A percentile compares a stretch with the other conserved stretches of the same genome.
Evolutionary conservation across 2,329 filamentous ascomycete genomes (phyloP).

Genomic region (Pezicula radicicola): DNA sequence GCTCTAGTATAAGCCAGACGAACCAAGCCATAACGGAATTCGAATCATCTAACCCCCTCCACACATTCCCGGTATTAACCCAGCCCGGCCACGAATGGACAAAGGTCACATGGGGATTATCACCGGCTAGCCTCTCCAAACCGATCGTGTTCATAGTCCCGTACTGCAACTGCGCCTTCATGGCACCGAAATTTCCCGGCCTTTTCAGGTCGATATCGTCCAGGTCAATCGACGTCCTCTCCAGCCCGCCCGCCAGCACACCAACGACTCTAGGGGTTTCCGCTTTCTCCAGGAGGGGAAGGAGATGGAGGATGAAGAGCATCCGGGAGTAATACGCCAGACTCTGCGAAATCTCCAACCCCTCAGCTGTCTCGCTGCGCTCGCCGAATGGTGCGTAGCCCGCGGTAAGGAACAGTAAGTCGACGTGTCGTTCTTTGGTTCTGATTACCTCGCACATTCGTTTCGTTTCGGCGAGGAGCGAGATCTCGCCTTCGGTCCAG

Average conservation of each 20-base stretch:
- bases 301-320: conserved; percentile 50
- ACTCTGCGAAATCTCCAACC: conserved; percentile 44
- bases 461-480: conserved; percentile 45
- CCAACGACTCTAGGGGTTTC: conserved; percentile 48
- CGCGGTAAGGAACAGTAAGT: conserved; percentile 41
- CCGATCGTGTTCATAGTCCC: conserved; percentile 45
- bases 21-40: conserved; percentile 27
- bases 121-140: conserved; percentile 41
- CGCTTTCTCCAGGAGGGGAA: conserved; percentile 46
- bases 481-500: conserved; percentile 36
- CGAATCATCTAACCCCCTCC: conserved; percentile 31
- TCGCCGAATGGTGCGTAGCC: conserved; percentile 27
- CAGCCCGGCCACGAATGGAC: conserved; percentile 33
- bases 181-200: conserved; percentile 28
- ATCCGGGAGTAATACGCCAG: conserved; percentile 53
- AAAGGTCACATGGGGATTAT: conserved; percentile 37
- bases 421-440: conserved; percentile 36
- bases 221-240: conserved; percentile 38
- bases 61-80: conserved; percentile 33
- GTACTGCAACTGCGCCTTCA: conserved; percentile 37
- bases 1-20: conserved; percentile 30
- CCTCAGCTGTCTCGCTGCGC: conserved; percentile 48
- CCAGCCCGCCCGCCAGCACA: conserved; percentile 47
- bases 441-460: conserved; percentile 39
- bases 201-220: conserved; percentile 38